Conservation (phyloP, 257 asterid genomes). For the Linderniella brevidens region DNA sequence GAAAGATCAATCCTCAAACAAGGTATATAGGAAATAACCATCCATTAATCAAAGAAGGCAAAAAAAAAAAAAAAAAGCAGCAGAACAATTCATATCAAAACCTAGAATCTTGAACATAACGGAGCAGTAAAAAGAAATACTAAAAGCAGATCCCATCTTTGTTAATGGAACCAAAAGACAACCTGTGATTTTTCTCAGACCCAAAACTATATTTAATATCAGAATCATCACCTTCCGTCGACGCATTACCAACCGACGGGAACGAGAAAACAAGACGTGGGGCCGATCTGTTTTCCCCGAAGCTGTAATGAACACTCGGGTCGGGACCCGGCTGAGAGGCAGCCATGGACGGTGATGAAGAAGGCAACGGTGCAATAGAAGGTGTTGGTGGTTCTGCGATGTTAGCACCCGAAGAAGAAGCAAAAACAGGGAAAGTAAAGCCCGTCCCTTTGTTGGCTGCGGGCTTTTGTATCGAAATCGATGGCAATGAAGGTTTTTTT, state of each 20-base stretch:
- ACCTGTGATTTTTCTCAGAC: constrained; percentile 33
- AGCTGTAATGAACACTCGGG: constrained; percentile 38
- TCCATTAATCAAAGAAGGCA: no score
- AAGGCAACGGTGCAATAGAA: constrained; percentile 41
- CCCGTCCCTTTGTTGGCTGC: constrained; percentile 34
- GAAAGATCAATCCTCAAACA: no score
- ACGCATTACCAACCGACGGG: constrained; percentile 41
- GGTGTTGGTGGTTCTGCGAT: constrained; percentile 86
- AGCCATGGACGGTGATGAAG: constrained; percentile 1
- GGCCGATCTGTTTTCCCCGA: constrained; percentile 33
- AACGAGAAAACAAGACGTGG: constrained; percentile 50
- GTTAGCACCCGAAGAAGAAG: constrained; percentile 27
- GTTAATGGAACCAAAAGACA: constrained; percentile 45
- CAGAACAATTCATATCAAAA: no score
- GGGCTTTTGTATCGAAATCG: constrained; percentile 34
- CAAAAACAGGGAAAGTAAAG: constrained; percentile 60
- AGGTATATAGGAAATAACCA: no score
- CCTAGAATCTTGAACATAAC: no score
- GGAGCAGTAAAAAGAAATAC: neutral
- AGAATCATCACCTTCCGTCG: constrained; percentile 21
- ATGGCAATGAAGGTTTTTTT: constrained; percentile 33
- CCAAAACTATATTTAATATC: constrained; percentile 64
- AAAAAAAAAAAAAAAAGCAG: no score
- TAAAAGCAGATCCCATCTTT: constrained; percentile 38
- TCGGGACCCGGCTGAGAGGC: constrained; percentile 17